These are phyloP conservation scores for Fusarium transvaalense DNA, from an alignment of 2,329 filamentous ascomycete genomes.

Conservation along the genomic window DNA sequence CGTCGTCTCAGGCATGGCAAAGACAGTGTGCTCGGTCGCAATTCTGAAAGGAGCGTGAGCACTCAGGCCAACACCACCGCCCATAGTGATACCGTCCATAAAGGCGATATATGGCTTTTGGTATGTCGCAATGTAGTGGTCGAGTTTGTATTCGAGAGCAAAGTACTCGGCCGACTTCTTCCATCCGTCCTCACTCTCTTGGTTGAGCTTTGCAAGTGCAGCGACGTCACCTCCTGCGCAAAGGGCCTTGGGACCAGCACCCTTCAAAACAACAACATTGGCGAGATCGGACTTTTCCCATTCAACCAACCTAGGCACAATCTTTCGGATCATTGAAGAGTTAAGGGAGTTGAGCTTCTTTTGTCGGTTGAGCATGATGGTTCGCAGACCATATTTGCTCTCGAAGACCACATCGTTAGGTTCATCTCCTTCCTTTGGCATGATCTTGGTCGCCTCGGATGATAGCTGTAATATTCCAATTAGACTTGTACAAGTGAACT, in stretches of 20 bases:
- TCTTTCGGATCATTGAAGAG: constrained; percentile 95
- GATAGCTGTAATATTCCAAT: constrained; percentile 51
- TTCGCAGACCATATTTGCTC: constrained; percentile 88
- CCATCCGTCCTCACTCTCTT: constrained; percentile 75
- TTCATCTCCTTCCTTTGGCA: constrained; percentile 76
- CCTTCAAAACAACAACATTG: constrained; percentile 92
- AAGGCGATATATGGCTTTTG: constrained; percentile 92
- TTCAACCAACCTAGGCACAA: constrained; percentile 87
- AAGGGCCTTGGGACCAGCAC: constrained; percentile 84
- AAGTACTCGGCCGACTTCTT: constrained; percentile 87
- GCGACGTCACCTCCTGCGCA: constrained; percentile 95
- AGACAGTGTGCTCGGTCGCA: constrained; percentile 93
- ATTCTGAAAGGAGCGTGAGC: constrained; percentile 96
- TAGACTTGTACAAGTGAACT: neutral
- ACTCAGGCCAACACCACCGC: constrained; percentile 93
- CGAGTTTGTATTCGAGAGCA: constrained; percentile 92
- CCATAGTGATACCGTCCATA: constrained; percentile 99
- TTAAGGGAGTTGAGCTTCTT: constrained; percentile 93
- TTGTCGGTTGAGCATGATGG: constrained; percentile 93
- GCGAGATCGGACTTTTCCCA: constrained; percentile 96
- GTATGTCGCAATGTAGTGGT: constrained; percentile 96
- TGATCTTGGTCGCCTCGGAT: constrained; percentile 56
- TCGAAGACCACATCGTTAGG: constrained; percentile 93
- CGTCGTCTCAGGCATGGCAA: constrained; percentile 98
- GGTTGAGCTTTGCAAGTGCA: constrained; percentile 80